Evolutionary conservation across 768 basidiomycete species (phyloP).

Genomic region (Sporobolomyces pararoseus): DNA sequence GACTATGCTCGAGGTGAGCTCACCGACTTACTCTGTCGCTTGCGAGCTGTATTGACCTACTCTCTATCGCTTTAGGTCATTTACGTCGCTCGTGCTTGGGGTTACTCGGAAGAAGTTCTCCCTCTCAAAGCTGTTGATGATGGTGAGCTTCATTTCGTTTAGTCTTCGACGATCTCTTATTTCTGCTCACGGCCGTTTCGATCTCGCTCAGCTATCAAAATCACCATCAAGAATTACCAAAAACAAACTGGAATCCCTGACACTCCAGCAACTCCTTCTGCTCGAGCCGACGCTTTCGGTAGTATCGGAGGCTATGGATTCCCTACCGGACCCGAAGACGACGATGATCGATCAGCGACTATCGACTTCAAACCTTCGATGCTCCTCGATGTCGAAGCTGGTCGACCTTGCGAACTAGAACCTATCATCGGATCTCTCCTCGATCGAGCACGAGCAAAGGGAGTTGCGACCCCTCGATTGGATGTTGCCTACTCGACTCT

Average conservation of each 20-base stretch:
- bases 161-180: neutral
- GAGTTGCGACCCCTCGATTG: slow-evolving; percentile 35
- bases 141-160: neutral
- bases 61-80: slow-evolving; percentile 12
- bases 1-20: slow-evolving; percentile 26
- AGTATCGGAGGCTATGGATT: slow-evolving; percentile 8
- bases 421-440: slow-evolving; percentile 35
- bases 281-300: slow-evolving; percentile 9
- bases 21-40: neutral
- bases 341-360: neutral
- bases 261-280: slow-evolving; percentile 24
- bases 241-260: neutral
- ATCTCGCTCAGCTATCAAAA: slow-evolving; percentile 13
- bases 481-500: slow-evolving; percentile 32
- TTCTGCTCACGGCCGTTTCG: neutral
- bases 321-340: slow-evolving; percentile 12
- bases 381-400: slow-evolving; percentile 40
- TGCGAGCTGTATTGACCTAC: no score
- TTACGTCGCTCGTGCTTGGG: slow-evolving; percentile 38
- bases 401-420: slow-evolving; percentile 39
- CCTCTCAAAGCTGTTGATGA: slow-evolving; percentile 34
- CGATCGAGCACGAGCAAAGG: slow-evolving; percentile 34
- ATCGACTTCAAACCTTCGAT: slow-evolving; percentile 40
- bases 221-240: slow-evolving; percentile 35
- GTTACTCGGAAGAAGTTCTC: slow-evolving; percentile 29